Evolutionary conservation across 352 stramenopile species (phyloP).

Genomic region (Aphanomyces cochlioides): DNA sequence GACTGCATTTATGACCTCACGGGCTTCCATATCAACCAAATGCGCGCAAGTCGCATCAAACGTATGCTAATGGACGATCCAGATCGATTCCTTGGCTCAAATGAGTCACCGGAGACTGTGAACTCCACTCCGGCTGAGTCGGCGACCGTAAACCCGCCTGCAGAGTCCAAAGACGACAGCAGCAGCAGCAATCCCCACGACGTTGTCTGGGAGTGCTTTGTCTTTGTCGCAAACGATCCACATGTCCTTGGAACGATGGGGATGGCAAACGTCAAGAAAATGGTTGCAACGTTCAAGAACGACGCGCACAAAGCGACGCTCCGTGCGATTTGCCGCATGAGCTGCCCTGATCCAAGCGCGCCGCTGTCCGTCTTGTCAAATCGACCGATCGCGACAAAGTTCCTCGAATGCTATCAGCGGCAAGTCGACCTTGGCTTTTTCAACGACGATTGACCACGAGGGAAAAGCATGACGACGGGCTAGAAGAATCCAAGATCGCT

Average conservation of each 20-base stretch:
- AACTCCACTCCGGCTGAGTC: not conserved
- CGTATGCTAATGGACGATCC: conserved; percentile 18
- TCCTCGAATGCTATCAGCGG: conserved; percentile 22
- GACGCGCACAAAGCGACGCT: conserved; percentile 23
- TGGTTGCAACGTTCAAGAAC: conserved; percentile 27
- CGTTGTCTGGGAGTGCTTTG: conserved; percentile 11
- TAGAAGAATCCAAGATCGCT: conserved; percentile 23
- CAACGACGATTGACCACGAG: not conserved
- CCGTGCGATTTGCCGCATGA: conserved; percentile 14
- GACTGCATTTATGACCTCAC: conserved; percentile 18
- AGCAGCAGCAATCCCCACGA: not conserved
- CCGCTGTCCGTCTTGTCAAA: conserved; percentile 17
- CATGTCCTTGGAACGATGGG: conserved; percentile 9
- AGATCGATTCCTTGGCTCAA: not conserved
- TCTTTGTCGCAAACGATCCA: conserved; percentile 1
- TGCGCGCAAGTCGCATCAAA: conserved; percentile 28
- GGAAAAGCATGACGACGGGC: too few species aligned
- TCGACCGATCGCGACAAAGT: conserved; percentile 20
- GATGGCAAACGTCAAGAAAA: conserved; percentile 27
- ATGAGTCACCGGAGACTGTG: not conserved
- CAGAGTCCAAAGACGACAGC: not conserved
- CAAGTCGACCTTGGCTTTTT: conserved; percentile 25
- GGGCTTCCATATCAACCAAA: conserved; percentile 27
- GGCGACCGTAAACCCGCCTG: not conserved
- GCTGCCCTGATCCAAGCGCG: conserved; percentile 5